Evolutionary conservation across 1,284 basidiomycete species (phyloP).

Genomic region (Pyrrhoderma noxium): DNA sequence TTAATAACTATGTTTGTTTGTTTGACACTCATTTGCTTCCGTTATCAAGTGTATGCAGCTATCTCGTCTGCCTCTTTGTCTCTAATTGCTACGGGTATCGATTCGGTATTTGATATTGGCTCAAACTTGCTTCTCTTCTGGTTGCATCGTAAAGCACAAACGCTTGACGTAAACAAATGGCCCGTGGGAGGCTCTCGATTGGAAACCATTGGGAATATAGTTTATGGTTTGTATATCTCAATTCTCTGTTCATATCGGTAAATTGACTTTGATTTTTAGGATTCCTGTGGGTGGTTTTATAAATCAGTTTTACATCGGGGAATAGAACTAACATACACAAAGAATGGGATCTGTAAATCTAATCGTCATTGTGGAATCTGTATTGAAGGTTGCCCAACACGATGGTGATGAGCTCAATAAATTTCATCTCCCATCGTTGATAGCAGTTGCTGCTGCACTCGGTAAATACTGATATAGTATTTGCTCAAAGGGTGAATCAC

Average conservation of each 20-base stretch:
- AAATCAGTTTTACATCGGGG: too few relatives aligned
- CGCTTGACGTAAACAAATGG: conserved; percentile 80
- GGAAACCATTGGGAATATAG: conserved; percentile 86
- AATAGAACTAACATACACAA: too few relatives aligned
- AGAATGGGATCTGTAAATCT: conserved; percentile 78
- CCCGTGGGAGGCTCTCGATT: conserved; percentile 86
- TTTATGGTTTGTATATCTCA: conserved; percentile 58
- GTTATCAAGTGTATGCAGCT: conserved; percentile 69
- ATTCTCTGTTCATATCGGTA: too few relatives aligned
- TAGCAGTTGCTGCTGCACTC: conserved; percentile 78
- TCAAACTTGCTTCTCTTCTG: conserved; percentile 84
- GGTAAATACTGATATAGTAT: conserved; percentile 34
- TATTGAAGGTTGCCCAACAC: conserved; percentile 59
- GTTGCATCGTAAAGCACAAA: conserved; percentile 69
- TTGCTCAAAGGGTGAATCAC: background rate
- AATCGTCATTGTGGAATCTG: conserved; percentile 80
- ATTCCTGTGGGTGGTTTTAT: conserved; percentile 52
- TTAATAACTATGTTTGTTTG: background rate
- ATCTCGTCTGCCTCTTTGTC: conserved; percentile 81
- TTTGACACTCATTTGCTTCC: background rate
- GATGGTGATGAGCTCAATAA: conserved; percentile 47
- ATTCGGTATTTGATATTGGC: conserved; percentile 86
- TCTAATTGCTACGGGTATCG: conserved; percentile 84
- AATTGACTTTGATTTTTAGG: conserved; percentile 31
- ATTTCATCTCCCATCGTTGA: conserved; percentile 79